Conservation (phyloP, 495 filamentous ascomycete species). For the Hyaloscypha bicolor region DNA sequence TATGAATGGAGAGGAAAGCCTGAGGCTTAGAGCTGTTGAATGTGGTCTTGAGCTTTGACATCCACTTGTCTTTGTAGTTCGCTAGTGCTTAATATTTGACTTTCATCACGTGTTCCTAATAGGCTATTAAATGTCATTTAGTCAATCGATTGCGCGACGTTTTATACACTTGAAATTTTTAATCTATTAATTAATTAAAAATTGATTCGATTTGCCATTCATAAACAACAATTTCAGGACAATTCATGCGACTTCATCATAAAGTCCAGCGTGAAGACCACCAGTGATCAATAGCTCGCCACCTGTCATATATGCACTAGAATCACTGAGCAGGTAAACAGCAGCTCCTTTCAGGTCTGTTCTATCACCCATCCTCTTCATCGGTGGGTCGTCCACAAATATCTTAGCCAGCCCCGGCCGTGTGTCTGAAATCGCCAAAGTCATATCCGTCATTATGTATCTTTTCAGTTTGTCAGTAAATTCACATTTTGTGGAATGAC, state of each 20-base stretch:
- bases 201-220: no score
- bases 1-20: conserved; percentile 59
- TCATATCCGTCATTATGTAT: conserved; percentile 92
- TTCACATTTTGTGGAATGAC: no score
- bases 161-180: no score
- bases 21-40: neutral
- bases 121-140: no score
- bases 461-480: conserved; percentile 29
- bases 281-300: conserved; percentile 56
- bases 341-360: conserved; percentile 87
- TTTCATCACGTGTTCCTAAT: no score
- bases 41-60: neutral
- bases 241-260: no score
- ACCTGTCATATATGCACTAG: conserved; percentile 56
- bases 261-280: conserved; percentile 33
- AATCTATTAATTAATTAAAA: no score
- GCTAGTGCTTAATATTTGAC: no score
- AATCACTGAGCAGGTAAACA: conserved; percentile 72
- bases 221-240: no score
- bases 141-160: no score
- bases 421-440: conserved; percentile 70
- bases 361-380: conserved; percentile 77
- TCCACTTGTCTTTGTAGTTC: neutral
- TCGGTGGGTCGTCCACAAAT: conserved; percentile 79
- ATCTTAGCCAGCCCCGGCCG: conserved; percentile 65